These are phyloP conservation scores for Royoungia palumana DNA, from an alignment of 768 basidiomycete genomes.

Conservation along the genomic window DNA sequence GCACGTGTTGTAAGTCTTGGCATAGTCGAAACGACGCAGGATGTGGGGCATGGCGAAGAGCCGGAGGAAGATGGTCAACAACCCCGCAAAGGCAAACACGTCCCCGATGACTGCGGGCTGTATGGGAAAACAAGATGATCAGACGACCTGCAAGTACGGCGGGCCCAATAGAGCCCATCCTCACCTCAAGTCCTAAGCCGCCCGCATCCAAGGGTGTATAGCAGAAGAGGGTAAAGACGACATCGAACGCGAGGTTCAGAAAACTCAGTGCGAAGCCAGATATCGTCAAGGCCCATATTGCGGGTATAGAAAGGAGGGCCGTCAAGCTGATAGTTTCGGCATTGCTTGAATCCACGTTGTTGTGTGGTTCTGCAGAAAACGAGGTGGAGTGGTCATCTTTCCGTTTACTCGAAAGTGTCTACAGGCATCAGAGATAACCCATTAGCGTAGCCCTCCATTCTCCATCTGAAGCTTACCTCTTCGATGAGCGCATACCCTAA, in stretches of 20 bases:
- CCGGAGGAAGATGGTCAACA: constrained; percentile 46
- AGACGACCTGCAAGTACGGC: no score
- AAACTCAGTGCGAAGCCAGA: constrained; percentile 52
- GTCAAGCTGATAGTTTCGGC: constrained; percentile 25
- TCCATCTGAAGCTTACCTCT: constrained; percentile 12
- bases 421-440: not conserved
- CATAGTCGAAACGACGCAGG: constrained; percentile 45
- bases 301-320: constrained; percentile 45
- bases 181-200: constrained; percentile 54
- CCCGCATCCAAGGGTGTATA: constrained; percentile 55
- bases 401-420: constrained; percentile 21
- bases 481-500: constrained; percentile 19
- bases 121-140: not conserved
- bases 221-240: constrained; percentile 63
- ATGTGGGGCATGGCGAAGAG: constrained; percentile 51
- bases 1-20: constrained; percentile 48
- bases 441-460: not conserved
- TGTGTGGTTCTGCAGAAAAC: not conserved
- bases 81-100: constrained; percentile 50
- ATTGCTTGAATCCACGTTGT: not conserved
- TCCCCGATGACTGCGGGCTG: constrained; percentile 57
- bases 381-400: not conserved
- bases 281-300: constrained; percentile 48
- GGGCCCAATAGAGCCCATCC: constrained; percentile 13
- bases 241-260: constrained; percentile 55